Evolutionary conservation across 805 yeast genomes (phyloP), one percentile per base, ranked within the genome.

Genomic region (Ogataea methanolica): DNA sequence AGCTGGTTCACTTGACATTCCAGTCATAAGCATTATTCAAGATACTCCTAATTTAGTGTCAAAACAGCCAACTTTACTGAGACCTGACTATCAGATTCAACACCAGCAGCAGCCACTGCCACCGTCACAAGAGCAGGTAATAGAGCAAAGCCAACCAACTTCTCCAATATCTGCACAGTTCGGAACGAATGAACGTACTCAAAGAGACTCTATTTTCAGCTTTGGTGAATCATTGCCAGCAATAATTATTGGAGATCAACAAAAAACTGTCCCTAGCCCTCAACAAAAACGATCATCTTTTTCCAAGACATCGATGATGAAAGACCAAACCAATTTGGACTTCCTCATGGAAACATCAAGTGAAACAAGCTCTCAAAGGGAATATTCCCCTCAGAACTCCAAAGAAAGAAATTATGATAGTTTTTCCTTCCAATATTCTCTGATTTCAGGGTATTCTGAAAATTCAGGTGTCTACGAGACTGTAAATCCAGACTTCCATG

Each of bases 201-300:
- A 33, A 42, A 39, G 48, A 33, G 55, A 57, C 38, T 53, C 57
- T 12, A 51, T 57, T 6, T 55, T 57, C 50, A 51, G 59, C 42
- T 35, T 35, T n/a, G 26, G 39, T 33, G 41, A 43, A 19, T 31
- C 50, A 11, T 42, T 39, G 4, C 50, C 58, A 23, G 51, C 58
- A 26, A 48, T 56, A 11, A 44, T 53, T n/a, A 44, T 51, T 36
- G 49, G 22, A 3, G 41, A 23, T 26, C 21, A 17, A 38, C 17
- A 21, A 15, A 33, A 42, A 23, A 23, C 33, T 19, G 23, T 16
- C 14, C 21, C 16, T 23, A 36, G 16, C 16, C 6, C 39, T 17
- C 38, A 23, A 23, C 33, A 39, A 7, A 29, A 16, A 11, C 33
- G 31, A 6, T 26, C 23, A 17, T 19, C 26, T 35, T 16, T 11